These are phyloP conservation scores for Oropetium thomaeum DNA, from an alignment of 176 grass and related monocot species.

Conservation along the genomic window DNA sequence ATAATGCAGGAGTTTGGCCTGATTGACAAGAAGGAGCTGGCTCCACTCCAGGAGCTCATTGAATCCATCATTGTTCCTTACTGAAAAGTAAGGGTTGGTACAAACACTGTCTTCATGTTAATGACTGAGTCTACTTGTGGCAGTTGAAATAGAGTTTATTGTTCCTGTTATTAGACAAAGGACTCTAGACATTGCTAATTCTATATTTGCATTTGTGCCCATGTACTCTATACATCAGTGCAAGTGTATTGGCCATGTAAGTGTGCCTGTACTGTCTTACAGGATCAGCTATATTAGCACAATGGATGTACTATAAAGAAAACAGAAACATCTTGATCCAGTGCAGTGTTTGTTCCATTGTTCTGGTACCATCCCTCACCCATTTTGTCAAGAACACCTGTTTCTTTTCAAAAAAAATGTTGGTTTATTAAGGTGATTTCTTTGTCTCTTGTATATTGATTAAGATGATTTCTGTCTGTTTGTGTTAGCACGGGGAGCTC, in stretches of 20 bases:
- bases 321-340: neutral
- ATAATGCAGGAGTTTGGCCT: slow-evolving; percentile 74
- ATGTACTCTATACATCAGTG: slow-evolving; percentile 5
- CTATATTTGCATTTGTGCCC: slow-evolving; percentile 8
- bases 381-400: neutral
- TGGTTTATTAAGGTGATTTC: neutral
- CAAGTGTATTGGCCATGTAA: slow-evolving; percentile 25
- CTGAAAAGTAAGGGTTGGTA: slow-evolving; percentile 22
- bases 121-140: slow-evolving; percentile 1
- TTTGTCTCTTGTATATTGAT: neutral
- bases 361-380: neutral
- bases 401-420: neutral
- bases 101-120: slow-evolving; percentile 16
- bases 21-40: slow-evolving; percentile 97
- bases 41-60: slow-evolving; percentile 90
- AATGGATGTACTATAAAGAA: neutral
- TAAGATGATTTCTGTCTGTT: no score
- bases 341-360: neutral
- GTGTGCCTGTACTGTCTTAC: slow-evolving; percentile 14
- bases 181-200: slow-evolving; percentile 19
- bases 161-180: slow-evolving; percentile 31
- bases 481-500: no score
- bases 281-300: neutral
- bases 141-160: slow-evolving; percentile 27
- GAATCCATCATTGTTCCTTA: slow-evolving; percentile 96